A percentile compares a stretch with the other conserved stretches of the same genome.
Conservation (phyloP, 1,139 yeast genomes). For the Candida sp. region DNA sequence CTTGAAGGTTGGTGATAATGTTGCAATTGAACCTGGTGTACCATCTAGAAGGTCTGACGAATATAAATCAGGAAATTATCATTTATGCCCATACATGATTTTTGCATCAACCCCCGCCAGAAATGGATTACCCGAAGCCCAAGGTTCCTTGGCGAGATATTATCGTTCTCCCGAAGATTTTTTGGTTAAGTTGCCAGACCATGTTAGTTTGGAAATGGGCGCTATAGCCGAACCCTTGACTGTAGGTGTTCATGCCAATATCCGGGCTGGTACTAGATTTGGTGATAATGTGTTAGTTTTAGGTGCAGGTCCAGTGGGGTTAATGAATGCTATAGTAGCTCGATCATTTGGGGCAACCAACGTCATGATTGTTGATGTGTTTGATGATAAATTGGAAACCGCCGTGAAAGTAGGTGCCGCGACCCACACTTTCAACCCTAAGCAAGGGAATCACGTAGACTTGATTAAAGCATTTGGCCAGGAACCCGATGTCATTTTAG, state of each 20-base stretch:
- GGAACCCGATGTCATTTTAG: conserved; percentile 53
- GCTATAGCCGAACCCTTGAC: conserved; percentile 30
- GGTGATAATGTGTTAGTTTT: conserved; percentile 23
- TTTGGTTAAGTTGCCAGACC: conserved; percentile 27
- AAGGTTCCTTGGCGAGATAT: conserved; percentile 63
- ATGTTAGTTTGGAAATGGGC: conserved; percentile 26
- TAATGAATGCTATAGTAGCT: conserved; percentile 25
- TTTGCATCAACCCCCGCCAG: conserved; percentile 69
- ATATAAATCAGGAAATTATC: conserved; percentile 68
- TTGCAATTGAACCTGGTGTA: conserved; percentile 51
- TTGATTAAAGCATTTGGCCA: conserved; percentile 10
- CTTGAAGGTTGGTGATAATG: conserved; percentile 28
- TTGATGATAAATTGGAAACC: conserved; percentile 23
- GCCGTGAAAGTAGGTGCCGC: conserved; percentile 26
- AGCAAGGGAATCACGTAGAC: conserved; percentile 7
- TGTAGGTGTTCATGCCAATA: conserved; percentile 25
- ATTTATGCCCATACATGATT: conserved; percentile 71
- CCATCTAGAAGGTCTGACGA: conserved; percentile 68
- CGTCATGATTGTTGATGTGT: conserved; percentile 25
- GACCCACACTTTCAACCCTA: conserved; percentile 7
- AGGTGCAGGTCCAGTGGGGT: conserved; percentile 34
- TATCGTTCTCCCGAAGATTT: conserved; percentile 69
- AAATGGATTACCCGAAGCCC: conserved; percentile 1
- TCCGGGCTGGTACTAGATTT: conserved; percentile 6
- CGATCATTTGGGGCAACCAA: conserved; percentile 28